phyloP scores from a whole-genome alignment of 2,329 filamentous ascomycete genomes.

The Monosporascus sp. region DNA sequence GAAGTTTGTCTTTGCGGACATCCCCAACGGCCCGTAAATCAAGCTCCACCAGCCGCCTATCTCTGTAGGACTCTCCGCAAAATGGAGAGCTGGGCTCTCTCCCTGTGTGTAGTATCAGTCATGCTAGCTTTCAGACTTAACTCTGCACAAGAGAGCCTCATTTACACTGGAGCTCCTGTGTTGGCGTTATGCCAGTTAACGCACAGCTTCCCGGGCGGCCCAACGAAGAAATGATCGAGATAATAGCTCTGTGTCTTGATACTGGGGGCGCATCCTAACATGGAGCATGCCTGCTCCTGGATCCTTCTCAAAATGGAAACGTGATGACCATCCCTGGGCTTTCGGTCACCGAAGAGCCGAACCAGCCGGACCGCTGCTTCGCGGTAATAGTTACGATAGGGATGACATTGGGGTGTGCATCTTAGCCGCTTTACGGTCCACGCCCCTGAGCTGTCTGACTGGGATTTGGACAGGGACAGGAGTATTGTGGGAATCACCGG shows the following conservation, averaged over 20 bases:
- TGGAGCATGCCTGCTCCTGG: slow-evolving; percentile 2
- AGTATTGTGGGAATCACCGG: background rate
- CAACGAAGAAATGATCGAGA: background rate
- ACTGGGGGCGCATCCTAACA: background rate
- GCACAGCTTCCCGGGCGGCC: background rate
- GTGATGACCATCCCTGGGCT: slow-evolving; percentile 30
- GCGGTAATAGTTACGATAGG: slow-evolving; percentile 24
- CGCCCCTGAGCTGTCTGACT: background rate
- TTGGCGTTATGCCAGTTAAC: background rate
- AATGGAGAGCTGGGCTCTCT: too few relatives aligned
- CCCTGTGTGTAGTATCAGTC: too few relatives aligned
- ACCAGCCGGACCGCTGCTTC: slow-evolving; percentile 30
- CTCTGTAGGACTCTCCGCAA: background rate
- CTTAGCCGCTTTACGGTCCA: background rate
- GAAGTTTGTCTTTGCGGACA: background rate
- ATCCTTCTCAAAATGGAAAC: slow-evolving; percentile 28
- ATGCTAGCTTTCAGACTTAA: too few relatives aligned
- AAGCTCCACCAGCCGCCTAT: background rate
- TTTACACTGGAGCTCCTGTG: background rate
- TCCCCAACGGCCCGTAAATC: background rate
- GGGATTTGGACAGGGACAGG: slow-evolving; percentile 1
- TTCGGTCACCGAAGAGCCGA: slow-evolving; percentile 40
- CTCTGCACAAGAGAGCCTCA: background rate
- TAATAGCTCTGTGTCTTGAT: background rate
- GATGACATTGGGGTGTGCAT: slow-evolving; percentile 13